Evolutionary conservation across 805 yeast species (phyloP), one percentile per base, ranked within the genome.

Genomic region (Starmerella cellae): DNA sequence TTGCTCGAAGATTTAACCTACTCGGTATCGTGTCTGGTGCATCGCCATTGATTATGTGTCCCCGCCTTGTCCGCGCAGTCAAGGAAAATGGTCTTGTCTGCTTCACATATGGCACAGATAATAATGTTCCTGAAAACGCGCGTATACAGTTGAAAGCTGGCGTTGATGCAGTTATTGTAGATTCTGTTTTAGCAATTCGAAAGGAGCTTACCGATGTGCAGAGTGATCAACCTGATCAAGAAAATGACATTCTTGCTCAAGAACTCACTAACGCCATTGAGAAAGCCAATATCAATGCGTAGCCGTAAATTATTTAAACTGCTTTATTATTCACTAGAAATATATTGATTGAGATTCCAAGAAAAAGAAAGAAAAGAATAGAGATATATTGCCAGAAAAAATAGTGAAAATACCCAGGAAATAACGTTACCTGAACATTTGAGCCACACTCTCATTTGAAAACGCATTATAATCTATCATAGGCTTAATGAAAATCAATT

Each of bases 121-220:
- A 88, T 60, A 88, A 88, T 55, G 76, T 75, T 28, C 95, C 96
- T 0, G 84, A 74, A 44, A 76, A 77, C 47, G 85, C 94, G 23
- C 77, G 75, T 51, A 65, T 81, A 44, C 95, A 88, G 61, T 79
- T 88, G 79, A 76, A 75, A 49, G 87, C 93, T 3, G 97, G 97
- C 8, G 95, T 88, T 11, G 97, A 88, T 67, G 98, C 98, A 0
- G 96, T 88, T n/a, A 88, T 88, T 62, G 96, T 83, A 3, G 97
- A 88, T 61, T 78, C 83, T 42, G 97, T 88, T 2, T 67, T 87
- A 55, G 95, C 95, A 0, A 93, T 87, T n/a, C 70, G 94, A 57
- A 79, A 79, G 53, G 95, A 82, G 6, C 67, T 87, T 47, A 72
- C 74, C 4, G 51, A 43, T 2, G 28, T 24, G 5, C 37, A 34